These are phyloP conservation scores for Phytophthora nicotianae DNA, from an alignment of 352 stramenopile genomes.

Conservation along the genomic window DNA sequence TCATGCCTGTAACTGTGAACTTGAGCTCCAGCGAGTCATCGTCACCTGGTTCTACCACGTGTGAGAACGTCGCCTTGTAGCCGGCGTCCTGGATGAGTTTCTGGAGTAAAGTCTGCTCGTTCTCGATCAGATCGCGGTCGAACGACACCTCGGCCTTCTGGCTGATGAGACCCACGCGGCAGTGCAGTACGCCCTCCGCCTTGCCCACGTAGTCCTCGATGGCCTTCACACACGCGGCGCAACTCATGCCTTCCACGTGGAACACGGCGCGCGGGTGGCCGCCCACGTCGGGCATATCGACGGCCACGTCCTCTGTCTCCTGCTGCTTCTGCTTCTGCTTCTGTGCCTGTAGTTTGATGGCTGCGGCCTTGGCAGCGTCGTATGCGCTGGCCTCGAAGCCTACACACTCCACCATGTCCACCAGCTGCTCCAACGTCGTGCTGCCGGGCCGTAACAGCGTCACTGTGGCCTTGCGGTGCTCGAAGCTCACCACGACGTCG, in stretches of 20 bases:
- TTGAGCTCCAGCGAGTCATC: slow-evolving; percentile 84
- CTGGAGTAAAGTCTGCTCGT: slow-evolving; percentile 51
- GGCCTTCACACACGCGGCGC: slow-evolving; percentile 85
- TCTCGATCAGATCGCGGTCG: slow-evolving; percentile 66
- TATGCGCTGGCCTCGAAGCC: slow-evolving; percentile 66
- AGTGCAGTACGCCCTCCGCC: slow-evolving; percentile 68
- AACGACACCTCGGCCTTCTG: slow-evolving; percentile 88
- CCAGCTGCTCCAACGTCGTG: slow-evolving; percentile 60
- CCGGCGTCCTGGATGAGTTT: slow-evolving; percentile 77
- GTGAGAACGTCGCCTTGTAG: slow-evolving; percentile 81
- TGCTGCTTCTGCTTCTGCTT: slow-evolving; percentile 20
- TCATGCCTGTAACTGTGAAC: slow-evolving; percentile 79
- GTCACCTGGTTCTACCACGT: slow-evolving; percentile 74
- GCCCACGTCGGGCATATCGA: slow-evolving; percentile 39
- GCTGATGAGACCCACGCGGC: slow-evolving; percentile 83
- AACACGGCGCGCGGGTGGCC: slow-evolving; percentile 78
- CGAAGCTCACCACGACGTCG: slow-evolving; percentile 72
- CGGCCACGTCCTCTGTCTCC: slow-evolving; percentile 29
- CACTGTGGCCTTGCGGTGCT: slow-evolving; percentile 67
- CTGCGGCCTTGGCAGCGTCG: slow-evolving; percentile 56
- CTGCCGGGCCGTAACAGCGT: slow-evolving; percentile 51
- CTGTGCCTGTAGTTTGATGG: slow-evolving; percentile 55
- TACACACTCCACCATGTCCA: slow-evolving; percentile 81
- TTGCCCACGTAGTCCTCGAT: slow-evolving; percentile 83
- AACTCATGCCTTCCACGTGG: slow-evolving; percentile 88